Percentiles rank a stretch among this genome's conserved stretches.
These are phyloP conservation scores for Apophysomyces ossiformis DNA, from an alignment of 371 early-diverging fungal species.

Conservation along the genomic window DNA sequence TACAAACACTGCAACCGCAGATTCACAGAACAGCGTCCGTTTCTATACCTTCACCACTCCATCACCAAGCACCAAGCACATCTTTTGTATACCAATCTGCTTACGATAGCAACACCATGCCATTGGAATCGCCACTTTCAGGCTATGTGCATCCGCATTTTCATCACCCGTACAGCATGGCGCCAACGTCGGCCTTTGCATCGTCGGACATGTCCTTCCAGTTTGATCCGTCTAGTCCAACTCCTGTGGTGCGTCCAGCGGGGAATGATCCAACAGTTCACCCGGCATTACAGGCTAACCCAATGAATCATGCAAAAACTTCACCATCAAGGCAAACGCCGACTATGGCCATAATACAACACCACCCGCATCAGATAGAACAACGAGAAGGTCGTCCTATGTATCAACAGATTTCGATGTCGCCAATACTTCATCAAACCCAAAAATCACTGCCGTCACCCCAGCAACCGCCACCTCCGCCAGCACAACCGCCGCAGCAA, in stretches of 20 bases:
- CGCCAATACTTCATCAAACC: constrained; percentile 4
- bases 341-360: neutral
- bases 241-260: constrained; percentile 20
- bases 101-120: neutral
- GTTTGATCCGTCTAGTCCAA: constrained; percentile 28
- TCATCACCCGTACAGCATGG: constrained; percentile 11
- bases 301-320: constrained; percentile 22
- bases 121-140: neutral
- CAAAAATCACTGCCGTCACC: constrained; percentile 4
- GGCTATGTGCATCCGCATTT: constrained; percentile 8
- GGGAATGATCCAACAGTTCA: constrained; percentile 31
- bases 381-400: constrained; percentile 8
- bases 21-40: constrained; percentile 5
- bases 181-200: constrained; percentile 24
- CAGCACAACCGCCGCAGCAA: neutral
- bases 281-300: constrained; percentile 33
- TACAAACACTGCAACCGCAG: constrained; percentile 6
- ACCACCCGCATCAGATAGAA: constrained; percentile 7
- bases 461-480: neutral
- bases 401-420: constrained; percentile 4
- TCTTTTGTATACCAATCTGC: constrained; percentile 4
- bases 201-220: constrained; percentile 25
- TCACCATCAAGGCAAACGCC: constrained; percentile 7
- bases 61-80: constrained; percentile 4
- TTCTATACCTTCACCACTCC: constrained; percentile 8